These are phyloP conservation scores for Sedum album DNA, from an alignment of 164 flowering plant genomes.

Conservation along the genomic window DNA sequence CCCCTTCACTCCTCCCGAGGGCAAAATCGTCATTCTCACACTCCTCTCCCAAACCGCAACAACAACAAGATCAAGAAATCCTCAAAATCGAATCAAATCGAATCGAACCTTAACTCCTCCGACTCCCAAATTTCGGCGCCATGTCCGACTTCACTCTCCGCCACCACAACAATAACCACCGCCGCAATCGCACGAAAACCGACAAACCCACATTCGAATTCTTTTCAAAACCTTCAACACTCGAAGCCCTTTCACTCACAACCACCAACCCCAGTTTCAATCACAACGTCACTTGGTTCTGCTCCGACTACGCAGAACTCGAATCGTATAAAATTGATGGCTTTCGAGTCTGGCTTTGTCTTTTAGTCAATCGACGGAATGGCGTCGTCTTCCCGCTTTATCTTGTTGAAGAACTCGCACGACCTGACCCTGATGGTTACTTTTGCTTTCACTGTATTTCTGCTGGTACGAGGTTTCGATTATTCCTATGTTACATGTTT, in stretches of 20 bases:
- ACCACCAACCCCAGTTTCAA: constrained; percentile 4
- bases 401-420: constrained; percentile 1
- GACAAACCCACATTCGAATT: neutral
- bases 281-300: constrained; percentile 8
- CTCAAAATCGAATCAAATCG: neutral
- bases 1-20: too few relatives aligned
- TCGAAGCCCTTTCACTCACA: neutral
- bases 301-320: neutral
- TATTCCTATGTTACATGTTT: neutral
- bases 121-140: neutral
- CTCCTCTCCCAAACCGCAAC: neutral
- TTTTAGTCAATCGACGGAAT: neutral
- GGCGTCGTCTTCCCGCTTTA: constrained; percentile 10
- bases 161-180: too few relatives aligned
- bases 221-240: neutral
- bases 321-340: neutral
- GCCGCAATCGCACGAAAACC: neutral
- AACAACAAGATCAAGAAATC: neutral
- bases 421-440: neutral
- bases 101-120: neutral
- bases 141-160: neutral
- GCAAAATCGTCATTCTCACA: too few relatives aligned
- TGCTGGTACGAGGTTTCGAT: constrained; percentile 3
- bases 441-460: constrained; percentile 9
- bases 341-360: neutral